Evolutionary conservation across 306 rosid species (phyloP).

Genomic region (Pyrus betulifolia): DNA sequence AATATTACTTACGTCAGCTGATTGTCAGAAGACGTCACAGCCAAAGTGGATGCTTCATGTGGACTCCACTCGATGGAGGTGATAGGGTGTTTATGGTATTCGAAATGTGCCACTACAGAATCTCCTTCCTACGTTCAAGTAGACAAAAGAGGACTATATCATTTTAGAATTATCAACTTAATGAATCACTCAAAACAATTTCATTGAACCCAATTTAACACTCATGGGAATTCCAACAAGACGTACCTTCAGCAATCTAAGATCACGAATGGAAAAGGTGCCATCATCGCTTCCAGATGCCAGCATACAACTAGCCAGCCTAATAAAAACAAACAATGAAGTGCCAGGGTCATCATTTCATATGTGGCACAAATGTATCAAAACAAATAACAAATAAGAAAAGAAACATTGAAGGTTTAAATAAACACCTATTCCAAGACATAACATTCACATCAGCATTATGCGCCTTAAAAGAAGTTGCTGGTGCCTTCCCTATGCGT

Average conservation of each 20-base stretch:
- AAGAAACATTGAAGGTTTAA: neutral
- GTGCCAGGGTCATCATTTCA: neutral
- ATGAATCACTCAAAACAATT: neutral
- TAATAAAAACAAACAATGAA: conserved; percentile 18
- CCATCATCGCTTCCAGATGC: conserved; percentile 99
- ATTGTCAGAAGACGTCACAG: conserved; percentile 84
- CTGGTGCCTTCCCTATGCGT: conserved; percentile 64
- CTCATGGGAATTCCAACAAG: neutral
- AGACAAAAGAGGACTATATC: neutral
- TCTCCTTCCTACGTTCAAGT: conserved; percentile 51
- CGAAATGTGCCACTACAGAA: conserved; percentile 81
- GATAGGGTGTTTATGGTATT: conserved; percentile 78
- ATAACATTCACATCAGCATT: conserved; percentile 91
- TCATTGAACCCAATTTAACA: neutral
- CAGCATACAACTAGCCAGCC: conserved; percentile 84
- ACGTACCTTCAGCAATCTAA: conserved; percentile 72
- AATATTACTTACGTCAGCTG: conserved; percentile 74
- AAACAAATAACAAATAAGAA: neutral
- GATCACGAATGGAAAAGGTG: conserved; percentile 87
- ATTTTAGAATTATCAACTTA: neutral
- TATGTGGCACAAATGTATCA: neutral
- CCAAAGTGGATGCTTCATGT: conserved; percentile 85
- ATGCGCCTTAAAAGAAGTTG: conserved; percentile 60
- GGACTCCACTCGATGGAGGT: conserved; percentile 97
- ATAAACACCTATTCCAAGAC: conserved; percentile 83